Percentiles rank a stretch among this genome's conserved stretches.
phyloP scores from a whole-genome alignment of 305 asterid genomes.

The Solanum hybrid region DNA sequence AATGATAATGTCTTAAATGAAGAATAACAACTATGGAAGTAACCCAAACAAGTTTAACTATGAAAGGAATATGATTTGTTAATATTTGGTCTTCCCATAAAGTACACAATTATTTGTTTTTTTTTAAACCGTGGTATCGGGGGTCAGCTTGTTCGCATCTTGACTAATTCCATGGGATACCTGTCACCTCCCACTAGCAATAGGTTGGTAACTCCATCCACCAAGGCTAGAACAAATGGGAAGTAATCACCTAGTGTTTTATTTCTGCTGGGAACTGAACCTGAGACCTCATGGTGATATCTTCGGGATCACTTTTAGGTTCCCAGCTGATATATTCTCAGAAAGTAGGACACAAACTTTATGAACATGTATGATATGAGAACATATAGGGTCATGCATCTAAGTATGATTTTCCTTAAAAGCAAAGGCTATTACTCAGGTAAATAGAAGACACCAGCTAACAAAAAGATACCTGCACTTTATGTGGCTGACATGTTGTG shows the following conservation, averaged over 20 bases:
- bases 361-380: not conserved
- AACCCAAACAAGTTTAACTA: not conserved
- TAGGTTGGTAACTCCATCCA: not conserved
- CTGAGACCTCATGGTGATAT: not conserved
- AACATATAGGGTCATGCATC: not conserved
- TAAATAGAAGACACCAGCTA: not conserved
- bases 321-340: not conserved
- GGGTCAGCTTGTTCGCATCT: not conserved
- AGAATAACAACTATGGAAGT: not conserved
- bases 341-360: not conserved
- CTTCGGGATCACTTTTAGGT: not conserved
- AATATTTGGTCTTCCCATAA: not conserved
- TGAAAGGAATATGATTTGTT: not conserved
- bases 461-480: not conserved
- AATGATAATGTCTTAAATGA: not conserved
- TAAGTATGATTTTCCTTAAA: not conserved
- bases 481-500: conserved; percentile 10
- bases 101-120: not conserved
- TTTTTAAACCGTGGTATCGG: not conserved
- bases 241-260: not conserved
- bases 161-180: not conserved
- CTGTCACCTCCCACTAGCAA: not conserved
- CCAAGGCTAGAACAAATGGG: not conserved
- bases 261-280: not conserved
- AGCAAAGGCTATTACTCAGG: not conserved